Evolutionary conservation across 495 filamentous ascomycete species (phyloP).

Genomic region (Penicillium soppii): DNA sequence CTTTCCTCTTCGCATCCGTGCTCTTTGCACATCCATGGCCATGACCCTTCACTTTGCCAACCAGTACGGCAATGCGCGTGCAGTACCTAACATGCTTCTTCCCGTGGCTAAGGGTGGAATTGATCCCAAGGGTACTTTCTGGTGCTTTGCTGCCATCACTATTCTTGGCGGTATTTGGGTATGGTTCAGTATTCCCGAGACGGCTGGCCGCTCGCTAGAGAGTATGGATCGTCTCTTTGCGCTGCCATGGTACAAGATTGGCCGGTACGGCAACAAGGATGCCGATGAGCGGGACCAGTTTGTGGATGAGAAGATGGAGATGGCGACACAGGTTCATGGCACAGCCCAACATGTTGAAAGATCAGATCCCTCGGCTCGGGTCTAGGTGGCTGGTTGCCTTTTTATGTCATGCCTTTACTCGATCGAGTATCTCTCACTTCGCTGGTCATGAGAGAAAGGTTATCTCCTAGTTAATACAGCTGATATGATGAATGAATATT

Average conservation of each 20-base stretch:
- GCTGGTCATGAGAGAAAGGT: background rate
- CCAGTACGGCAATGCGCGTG: conserved; percentile 66
- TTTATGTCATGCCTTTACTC: background rate
- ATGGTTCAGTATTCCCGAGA: conserved; percentile 50
- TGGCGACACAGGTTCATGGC: conserved; percentile 14
- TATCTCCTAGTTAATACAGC: background rate
- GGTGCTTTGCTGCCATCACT: conserved; percentile 66
- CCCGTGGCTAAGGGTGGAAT: conserved; percentile 47
- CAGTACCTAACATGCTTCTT: conserved; percentile 54
- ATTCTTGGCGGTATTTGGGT: conserved; percentile 58
- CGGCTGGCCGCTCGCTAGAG: conserved; percentile 41
- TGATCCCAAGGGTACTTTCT: conserved; percentile 58
- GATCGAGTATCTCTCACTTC: background rate
- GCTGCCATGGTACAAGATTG: conserved; percentile 66
- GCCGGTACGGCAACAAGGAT: conserved; percentile 56
- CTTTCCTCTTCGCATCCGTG: conserved; percentile 60
- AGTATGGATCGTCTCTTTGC: conserved; percentile 68
- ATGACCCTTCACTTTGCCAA: conserved; percentile 68
- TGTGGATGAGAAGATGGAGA: conserved; percentile 29
- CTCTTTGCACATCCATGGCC: conserved; percentile 39
- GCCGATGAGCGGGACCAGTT: conserved; percentile 47
- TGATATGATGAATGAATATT: background rate
- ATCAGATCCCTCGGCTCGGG: background rate
- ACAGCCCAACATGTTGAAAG: conserved; percentile 19
- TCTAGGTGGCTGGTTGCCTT: background rate